A percentile compares a stretch with the other conserved stretches of the same genome.
These are phyloP conservation scores for Macaranga tanarius DNA, from an alignment of 441 rosid species.

Conservation along the genomic window DNA sequence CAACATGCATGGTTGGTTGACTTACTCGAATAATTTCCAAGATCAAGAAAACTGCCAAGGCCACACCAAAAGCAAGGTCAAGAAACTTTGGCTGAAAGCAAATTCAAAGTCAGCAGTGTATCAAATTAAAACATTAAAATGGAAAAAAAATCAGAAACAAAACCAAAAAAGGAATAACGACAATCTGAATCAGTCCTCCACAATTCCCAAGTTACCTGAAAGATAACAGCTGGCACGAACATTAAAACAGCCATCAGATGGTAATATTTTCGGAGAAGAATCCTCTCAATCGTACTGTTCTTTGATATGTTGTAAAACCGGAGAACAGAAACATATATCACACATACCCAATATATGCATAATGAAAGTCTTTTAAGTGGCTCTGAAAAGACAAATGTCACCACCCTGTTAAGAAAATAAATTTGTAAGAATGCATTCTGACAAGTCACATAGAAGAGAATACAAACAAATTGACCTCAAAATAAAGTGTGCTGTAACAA, in stretches of 20 bases:
- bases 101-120: conserved; percentile 16
- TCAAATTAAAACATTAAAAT: conserved; percentile 7
- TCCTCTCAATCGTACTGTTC: conserved; percentile 86
- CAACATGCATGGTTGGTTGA: conserved; percentile 7
- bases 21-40: conserved; percentile 94
- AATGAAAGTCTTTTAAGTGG: conserved; percentile 75
- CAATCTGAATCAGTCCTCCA: conserved; percentile 8
- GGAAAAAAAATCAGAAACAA: background rate
- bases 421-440: conserved; percentile 22
- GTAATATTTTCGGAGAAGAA: conserved; percentile 93
- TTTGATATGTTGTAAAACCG: conserved; percentile 82
- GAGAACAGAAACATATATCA: conserved; percentile 65
- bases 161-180: conserved; percentile 10
- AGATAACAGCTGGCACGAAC: conserved; percentile 94
- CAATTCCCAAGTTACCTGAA: conserved; percentile 87
- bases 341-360: conserved; percentile 74
- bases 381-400: conserved; percentile 69
- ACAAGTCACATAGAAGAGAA: conserved; percentile 2
- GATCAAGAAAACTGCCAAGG: conserved; percentile 74
- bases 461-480: conserved; percentile 1
- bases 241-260: conserved; percentile 95
- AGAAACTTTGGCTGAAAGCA: conserved; percentile 88
- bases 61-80: conserved; percentile 94
- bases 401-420: conserved; percentile 52
- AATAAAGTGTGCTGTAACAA: background rate